phyloP scores from a whole-genome alignment of 2,329 filamentous ascomycete species.

The Pseudomassariella vexata region DNA sequence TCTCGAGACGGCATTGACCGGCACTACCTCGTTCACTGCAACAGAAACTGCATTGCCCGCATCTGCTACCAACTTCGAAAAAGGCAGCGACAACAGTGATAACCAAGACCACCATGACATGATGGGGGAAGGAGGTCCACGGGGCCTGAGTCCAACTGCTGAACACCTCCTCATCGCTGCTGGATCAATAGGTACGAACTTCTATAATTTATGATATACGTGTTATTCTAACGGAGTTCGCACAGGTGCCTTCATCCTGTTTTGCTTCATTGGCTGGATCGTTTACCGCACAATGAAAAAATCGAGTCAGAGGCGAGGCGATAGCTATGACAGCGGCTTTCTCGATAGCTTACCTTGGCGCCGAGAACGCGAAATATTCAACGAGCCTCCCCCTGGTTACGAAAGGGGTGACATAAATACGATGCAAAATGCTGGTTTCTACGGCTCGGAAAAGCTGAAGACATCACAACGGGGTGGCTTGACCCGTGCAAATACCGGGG shows the following conservation, averaged over 20 bases:
- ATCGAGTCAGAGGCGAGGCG: constrained; percentile 16
- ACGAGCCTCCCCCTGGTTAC: constrained; percentile 19
- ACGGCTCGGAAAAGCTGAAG: constrained; percentile 15
- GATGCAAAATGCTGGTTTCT: constrained; percentile 16
- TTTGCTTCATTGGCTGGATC: constrained; percentile 39
- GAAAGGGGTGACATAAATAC: constrained; percentile 16
- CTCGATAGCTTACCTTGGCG: constrained; percentile 14
- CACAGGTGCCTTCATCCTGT: constrained; percentile 36
- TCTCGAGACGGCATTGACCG: constrained; percentile 1
- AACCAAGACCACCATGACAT: background rate
- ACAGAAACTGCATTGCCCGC: constrained; percentile 1
- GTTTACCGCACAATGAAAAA: constrained; percentile 33
- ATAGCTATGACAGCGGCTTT: constrained; percentile 6
- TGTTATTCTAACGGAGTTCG: background rate
- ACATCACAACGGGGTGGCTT: constrained; percentile 10
- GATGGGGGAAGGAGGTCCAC: constrained; percentile 6
- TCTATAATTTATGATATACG: background rate
- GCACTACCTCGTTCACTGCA: constrained; percentile 1
- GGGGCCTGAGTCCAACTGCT: constrained; percentile 18
- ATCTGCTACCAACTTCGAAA: constrained; percentile 1
- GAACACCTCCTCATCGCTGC: constrained; percentile 27
- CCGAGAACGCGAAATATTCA: constrained; percentile 11
- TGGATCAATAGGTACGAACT: constrained; percentile 26
- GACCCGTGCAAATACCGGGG: constrained; percentile 10
- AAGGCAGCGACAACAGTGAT: constrained; percentile 1